Conservation (phyloP, 179 eudicot species). For the Silene vulgaris region DNA sequence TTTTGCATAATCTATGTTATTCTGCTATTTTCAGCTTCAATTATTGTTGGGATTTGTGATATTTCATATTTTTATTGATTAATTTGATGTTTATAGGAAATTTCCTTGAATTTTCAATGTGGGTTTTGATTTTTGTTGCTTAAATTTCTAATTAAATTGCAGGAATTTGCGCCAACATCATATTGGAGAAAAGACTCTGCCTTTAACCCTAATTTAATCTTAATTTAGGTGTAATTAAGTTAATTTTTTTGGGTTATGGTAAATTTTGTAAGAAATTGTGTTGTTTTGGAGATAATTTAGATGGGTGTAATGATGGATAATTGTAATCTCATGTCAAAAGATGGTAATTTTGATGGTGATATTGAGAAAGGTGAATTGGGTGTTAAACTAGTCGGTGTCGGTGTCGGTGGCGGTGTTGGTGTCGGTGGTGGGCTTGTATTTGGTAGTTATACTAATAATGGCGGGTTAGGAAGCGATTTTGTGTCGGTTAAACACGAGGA, state of each 20-base stretch:
- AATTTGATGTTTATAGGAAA: not conserved
- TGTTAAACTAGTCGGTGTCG: constrained; percentile 26
- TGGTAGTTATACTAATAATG: constrained; percentile 10
- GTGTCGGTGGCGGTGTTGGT: constrained; percentile 2
- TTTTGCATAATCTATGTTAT: not conserved
- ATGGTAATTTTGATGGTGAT: constrained; percentile 36
- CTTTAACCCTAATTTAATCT: not conserved
- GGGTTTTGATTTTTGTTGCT: constrained; percentile 12
- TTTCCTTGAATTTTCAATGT: constrained; percentile 11
- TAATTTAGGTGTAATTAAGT: constrained; percentile 5
- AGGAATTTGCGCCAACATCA: constrained; percentile 24
- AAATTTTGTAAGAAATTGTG: not conserved
- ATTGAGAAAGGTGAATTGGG: constrained; percentile 50
- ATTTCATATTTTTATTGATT: constrained; percentile 16
- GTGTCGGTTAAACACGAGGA: constrained; percentile 29
- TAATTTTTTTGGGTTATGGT: constrained; percentile 14
- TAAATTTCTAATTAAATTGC: constrained; percentile 14
- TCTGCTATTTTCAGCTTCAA: constrained; percentile 8
- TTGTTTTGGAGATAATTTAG: constrained; percentile 13
- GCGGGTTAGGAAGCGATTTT: constrained; percentile 28
- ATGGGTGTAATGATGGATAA: constrained; percentile 34
- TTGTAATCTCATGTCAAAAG: constrained; percentile 29
- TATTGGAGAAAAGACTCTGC: not conserved
- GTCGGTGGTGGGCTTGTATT: not conserved
- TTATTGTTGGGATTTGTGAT: constrained; percentile 21